Conservation (phyloP, 768 basidiomycete species). For the Gymnopilus dilepis region DNA sequence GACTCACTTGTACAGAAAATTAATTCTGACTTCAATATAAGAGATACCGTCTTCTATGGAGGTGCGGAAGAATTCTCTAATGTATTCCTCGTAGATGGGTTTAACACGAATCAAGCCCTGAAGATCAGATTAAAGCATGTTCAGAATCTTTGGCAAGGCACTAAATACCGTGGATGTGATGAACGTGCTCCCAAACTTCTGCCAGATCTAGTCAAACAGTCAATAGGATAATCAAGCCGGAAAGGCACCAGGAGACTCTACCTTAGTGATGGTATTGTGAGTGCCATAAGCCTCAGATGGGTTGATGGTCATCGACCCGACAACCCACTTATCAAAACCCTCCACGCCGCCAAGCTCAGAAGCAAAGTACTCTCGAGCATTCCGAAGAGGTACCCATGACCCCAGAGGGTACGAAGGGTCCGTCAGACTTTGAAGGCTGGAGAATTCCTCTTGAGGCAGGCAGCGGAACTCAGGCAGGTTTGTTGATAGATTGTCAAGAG, state of each 20-base stretch:
- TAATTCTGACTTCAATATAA: constrained; percentile 72
- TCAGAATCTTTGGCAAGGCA: neutral
- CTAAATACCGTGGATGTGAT: constrained; percentile 49
- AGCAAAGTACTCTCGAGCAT: constrained; percentile 60
- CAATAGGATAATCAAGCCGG: neutral
- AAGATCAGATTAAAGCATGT: neutral
- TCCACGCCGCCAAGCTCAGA: constrained; percentile 58
- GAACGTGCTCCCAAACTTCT: constrained; percentile 68
- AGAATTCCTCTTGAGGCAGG: constrained; percentile 43
- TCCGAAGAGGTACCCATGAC: constrained; percentile 59
- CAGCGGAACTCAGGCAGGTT: constrained; percentile 59
- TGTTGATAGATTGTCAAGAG: constrained; percentile 42
- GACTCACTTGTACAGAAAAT: constrained; percentile 62
- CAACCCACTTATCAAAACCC: constrained; percentile 73
- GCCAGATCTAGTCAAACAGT: constrained; percentile 66
- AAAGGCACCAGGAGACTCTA: constrained; percentile 22
- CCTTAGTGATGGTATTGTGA: constrained; percentile 74
- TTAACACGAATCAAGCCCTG: constrained; percentile 54
- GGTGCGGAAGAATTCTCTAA: constrained; percentile 64
- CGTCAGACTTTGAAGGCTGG: constrained; percentile 41
- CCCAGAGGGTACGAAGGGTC: constrained; percentile 47
- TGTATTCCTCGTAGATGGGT: constrained; percentile 65
- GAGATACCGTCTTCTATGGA: constrained; percentile 74
- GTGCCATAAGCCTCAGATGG: constrained; percentile 75
- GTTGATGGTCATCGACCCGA: constrained; percentile 65